These are phyloP conservation scores for Cicer judaicum DNA, from an alignment of 306 rosid genomes.

Conservation along the genomic window DNA sequence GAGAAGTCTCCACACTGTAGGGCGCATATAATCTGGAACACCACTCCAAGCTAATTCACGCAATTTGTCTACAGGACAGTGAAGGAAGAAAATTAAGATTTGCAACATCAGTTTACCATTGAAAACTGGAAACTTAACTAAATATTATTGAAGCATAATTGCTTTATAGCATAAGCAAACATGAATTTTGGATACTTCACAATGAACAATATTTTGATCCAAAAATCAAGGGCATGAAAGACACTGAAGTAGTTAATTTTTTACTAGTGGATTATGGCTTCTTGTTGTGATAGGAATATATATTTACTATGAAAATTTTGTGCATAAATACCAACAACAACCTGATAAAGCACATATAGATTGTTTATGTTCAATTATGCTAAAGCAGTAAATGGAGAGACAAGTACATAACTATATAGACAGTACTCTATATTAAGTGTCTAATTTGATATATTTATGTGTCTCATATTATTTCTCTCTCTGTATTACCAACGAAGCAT, in stretches of 20 bases:
- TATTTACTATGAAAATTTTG: conserved; percentile 5
- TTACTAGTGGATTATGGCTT: conserved; percentile 10
- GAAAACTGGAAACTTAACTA: conserved; percentile 28
- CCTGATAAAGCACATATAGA: neutral
- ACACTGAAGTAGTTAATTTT: neutral
- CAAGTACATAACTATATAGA: neutral
- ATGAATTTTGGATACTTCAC: conserved; percentile 17
- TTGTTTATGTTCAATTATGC: neutral
- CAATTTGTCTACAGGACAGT: conserved; percentile 73
- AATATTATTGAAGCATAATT: conserved; percentile 5
- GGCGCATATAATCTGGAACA: conserved; percentile 90
- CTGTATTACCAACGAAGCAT: too few species aligned
- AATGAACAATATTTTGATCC: conserved; percentile 24
- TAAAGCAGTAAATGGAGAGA: conserved; percentile 9
- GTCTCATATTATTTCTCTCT: too few species aligned
- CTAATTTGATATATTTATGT: too few species aligned
- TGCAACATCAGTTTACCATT: conserved; percentile 16
- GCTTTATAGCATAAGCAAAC: conserved; percentile 21
- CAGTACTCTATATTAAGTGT: neutral
- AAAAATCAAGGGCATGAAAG: conserved; percentile 18
- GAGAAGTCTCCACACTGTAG: conserved; percentile 93
- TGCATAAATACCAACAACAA: conserved; percentile 11
- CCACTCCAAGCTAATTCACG: conserved; percentile 98
- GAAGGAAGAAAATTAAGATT: conserved; percentile 38
- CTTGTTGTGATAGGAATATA: conserved; percentile 6